phyloP scores from a whole-genome alignment of 208 protist species.

The Tetramitus jugosus region DNA sequence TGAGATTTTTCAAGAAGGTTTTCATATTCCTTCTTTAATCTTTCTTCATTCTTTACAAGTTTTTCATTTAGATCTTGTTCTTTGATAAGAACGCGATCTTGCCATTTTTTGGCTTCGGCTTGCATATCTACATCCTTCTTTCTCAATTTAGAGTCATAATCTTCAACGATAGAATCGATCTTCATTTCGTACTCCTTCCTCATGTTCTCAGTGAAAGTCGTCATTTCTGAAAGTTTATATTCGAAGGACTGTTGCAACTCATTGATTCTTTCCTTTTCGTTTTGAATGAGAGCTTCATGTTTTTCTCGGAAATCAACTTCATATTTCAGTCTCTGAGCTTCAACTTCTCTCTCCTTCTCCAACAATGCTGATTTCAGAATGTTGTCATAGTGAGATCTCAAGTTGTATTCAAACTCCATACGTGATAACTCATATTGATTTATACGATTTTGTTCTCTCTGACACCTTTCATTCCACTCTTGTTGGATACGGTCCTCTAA shows the following conservation, averaged over 20 bases:
- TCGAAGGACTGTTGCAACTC: background rate
- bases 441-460: background rate
- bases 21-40: background rate
- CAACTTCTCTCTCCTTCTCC: background rate
- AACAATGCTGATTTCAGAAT: background rate
- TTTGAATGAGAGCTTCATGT: background rate
- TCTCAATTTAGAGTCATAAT: background rate
- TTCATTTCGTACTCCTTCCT: background rate
- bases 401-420: constrained; percentile 9
- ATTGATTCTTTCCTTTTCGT: background rate
- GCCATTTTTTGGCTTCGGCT: background rate
- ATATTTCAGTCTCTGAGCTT: background rate
- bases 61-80: background rate
- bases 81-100: background rate
- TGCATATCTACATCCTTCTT: background rate
- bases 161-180: background rate
- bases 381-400: background rate
- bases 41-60: background rate
- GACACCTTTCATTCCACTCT: background rate
- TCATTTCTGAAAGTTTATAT: background rate
- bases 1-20: background rate
- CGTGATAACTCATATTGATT: background rate
- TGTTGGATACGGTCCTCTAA: background rate
- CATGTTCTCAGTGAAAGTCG: background rate
- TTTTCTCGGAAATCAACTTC: no score